A percentile compares a stretch with the other conserved stretches of the same genome.
phyloP scores from a whole-genome alignment of 2,329 filamentous ascomycete genomes.

The Fusarium protoensiforme region DNA sequence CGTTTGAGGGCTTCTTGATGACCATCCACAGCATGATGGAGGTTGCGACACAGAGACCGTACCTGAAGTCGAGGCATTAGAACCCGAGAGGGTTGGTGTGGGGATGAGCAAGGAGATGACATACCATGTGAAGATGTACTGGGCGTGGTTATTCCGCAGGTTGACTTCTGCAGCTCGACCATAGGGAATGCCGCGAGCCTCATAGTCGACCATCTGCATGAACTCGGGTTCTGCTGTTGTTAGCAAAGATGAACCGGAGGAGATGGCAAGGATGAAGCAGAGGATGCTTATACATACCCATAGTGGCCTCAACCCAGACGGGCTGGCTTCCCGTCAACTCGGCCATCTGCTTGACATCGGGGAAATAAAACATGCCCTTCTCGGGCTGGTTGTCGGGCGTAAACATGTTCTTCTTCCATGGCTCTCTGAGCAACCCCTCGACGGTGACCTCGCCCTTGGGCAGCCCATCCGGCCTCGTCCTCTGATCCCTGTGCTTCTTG shows the following conservation, averaged over 20 bases:
- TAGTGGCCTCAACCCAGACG: slow-evolving; percentile 96
- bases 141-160: slow-evolving; percentile 93
- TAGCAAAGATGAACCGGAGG: slow-evolving; percentile 13
- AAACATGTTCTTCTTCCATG: slow-evolving; percentile 98
- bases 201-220: slow-evolving; percentile 78
- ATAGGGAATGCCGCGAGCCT: slow-evolving; percentile 86
- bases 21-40: slow-evolving; percentile 98
- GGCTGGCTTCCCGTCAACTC: slow-evolving; percentile 81
- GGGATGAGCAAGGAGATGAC: slow-evolving; percentile 43
- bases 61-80: slow-evolving; percentile 66
- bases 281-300: slow-evolving; percentile 69
- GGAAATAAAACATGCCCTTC: slow-evolving; percentile 91
- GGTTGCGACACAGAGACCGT: slow-evolving; percentile 84
- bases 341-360: slow-evolving; percentile 94
- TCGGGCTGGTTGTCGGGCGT: slow-evolving; percentile 91
- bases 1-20: slow-evolving; percentile 83
- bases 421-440: slow-evolving; percentile 86
- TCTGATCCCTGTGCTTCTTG: slow-evolving; percentile 76
- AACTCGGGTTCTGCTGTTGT: slow-evolving; percentile 76
- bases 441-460: slow-evolving; percentile 79
- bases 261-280: not conserved
- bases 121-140: slow-evolving; percentile 99
- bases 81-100: not conserved
- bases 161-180: slow-evolving; percentile 90
- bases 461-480: slow-evolving; percentile 72